phyloP scores from a whole-genome alignment of 768 basidiomycete genomes.

The Porpolomopsis calyptriformis region DNA sequence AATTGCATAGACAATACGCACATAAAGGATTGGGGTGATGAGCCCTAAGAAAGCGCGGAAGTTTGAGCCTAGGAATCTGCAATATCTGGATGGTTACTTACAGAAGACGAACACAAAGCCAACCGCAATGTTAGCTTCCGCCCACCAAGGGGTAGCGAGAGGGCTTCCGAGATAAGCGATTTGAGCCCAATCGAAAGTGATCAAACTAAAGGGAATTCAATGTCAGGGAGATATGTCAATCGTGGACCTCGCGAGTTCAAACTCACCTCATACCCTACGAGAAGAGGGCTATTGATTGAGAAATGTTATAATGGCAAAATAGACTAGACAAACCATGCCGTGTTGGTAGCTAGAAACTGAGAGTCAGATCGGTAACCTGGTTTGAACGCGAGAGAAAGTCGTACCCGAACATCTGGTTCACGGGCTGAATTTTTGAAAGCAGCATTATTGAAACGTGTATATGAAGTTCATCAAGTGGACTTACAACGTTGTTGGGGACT shows the following conservation, averaged over 20 bases:
- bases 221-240: conserved; percentile 17
- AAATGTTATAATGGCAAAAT: background rate
- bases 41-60: conserved; percentile 29
- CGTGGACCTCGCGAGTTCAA: background rate
- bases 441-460: background rate
- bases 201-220: conserved; percentile 52
- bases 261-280: conserved; percentile 9
- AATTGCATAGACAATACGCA: conserved; percentile 15
- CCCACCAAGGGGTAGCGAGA: conserved; percentile 77
- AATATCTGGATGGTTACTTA: conserved; percentile 14
- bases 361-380: background rate
- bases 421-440: conserved; percentile 9
- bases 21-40: conserved; percentile 50
- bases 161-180: conserved; percentile 62
- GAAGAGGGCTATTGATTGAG: background rate
- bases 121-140: conserved; percentile 54
- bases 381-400: conserved; percentile 15
- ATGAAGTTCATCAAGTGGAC: background rate
- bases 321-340: conserved; percentile 11
- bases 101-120: conserved; percentile 66
- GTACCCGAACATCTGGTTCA: conserved; percentile 75
- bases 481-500: conserved; percentile 46
- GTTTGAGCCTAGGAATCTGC: background rate
- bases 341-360: conserved; percentile 11
- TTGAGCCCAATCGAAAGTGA: conserved; percentile 75